Evolutionary conservation across 148 eudicot genomes (phyloP).

Genomic region (Arbutus unedo): DNA sequence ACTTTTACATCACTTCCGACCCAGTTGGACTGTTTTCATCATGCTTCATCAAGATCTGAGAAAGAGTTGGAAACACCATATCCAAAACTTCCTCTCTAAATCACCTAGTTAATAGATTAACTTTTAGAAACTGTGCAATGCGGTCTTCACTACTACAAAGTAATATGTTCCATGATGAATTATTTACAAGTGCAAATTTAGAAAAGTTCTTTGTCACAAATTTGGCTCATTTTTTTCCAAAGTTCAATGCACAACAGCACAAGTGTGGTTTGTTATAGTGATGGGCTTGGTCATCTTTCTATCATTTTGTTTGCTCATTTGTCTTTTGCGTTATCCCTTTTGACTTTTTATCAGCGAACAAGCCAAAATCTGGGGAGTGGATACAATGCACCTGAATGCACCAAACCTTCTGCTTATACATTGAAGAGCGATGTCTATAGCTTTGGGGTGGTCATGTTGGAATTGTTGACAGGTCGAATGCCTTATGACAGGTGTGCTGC

Average conservation of each 20-base stretch:
- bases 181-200: background rate
- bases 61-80: background rate
- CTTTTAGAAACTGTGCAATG: background rate
- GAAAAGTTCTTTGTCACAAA: background rate
- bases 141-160: background rate
- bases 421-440: slow-evolving; percentile 65
- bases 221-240: background rate
- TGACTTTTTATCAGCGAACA: slow-evolving; percentile 29
- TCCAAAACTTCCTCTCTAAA: background rate
- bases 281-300: slow-evolving; percentile 1
- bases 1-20: background rate
- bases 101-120: background rate
- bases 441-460: slow-evolving; percentile 72
- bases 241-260: background rate
- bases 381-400: slow-evolving; percentile 53
- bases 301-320: background rate
- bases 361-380: slow-evolving; percentile 46
- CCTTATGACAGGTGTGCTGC: slow-evolving; percentile 57
- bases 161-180: background rate
- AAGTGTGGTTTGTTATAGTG: background rate
- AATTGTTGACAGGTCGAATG: slow-evolving; percentile 71
- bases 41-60: background rate
- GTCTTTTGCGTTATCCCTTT: background rate
- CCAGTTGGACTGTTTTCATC: background rate
- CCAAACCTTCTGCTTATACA: slow-evolving; percentile 40